Evolutionary conservation across 148 eudicot genomes (phyloP), one percentile per base, ranked within the genome.

Genomic region (Pouteria glomerata): DNA sequence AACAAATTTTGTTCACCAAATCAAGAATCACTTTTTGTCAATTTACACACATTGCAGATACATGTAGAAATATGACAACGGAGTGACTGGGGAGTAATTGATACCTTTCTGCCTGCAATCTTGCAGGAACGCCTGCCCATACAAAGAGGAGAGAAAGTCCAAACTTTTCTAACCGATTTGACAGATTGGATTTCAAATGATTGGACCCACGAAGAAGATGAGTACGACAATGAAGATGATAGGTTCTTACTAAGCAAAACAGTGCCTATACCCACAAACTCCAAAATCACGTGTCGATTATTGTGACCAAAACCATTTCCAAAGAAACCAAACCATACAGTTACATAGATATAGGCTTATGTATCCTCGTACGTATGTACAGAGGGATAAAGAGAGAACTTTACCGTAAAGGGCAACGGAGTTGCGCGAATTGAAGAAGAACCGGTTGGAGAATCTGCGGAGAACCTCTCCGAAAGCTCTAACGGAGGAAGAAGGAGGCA

Each of bases 91-190:
- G 37, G 30, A 26, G 23, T 1, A 21, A 12, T 24, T 0, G 34
- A 41, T 18, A 92, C 98, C 98, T 94, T 94, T 81, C 98, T 82
- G 26, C 79, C 85, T 12, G 98, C 98, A 69, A 94, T 94, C 80
- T 91, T 91, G 80, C 85, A 68, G 31, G 98, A 87, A 19, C 98
- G 88, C 45, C 98, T 78, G 63, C 98, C 98, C 98, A 94, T 94
- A 76, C 84, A 89, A 63, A 94, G 86, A 62, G 96, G 91, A 26
- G 83, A 68, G 53, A 42, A 84, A 73, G 91, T 94, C 83, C 84
- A 82, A 71, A 93, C 86, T 81, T 57, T 91, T 77, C 97, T 88
- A 30, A 59, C 77, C n/a, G 69, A 68, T 71, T 31, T 33, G 23
- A 74, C 52, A 35, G 76, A 42, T 7, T 75, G 57, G 67, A 33